Evolutionary conservation across 352 stramenopile genomes (phyloP).

Genomic region (Globisporangium sylvaticum): DNA sequence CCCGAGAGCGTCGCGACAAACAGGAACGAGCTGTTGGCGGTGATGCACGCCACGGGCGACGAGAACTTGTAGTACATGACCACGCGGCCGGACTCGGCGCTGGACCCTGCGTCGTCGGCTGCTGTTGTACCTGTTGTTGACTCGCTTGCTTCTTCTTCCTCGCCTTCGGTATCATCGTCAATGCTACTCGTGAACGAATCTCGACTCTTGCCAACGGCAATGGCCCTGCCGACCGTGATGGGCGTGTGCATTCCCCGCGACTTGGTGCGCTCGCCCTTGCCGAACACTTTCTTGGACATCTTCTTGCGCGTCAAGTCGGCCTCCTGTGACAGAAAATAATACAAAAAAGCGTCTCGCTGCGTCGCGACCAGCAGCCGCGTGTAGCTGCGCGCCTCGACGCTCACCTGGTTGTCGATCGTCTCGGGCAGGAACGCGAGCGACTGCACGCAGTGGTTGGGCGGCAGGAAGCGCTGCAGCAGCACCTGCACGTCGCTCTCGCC

Average conservation of each 20-base stretch:
- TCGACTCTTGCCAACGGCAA: constrained; percentile 19
- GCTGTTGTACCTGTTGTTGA: constrained; percentile 1
- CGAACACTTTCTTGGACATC: constrained; percentile 77
- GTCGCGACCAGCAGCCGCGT: constrained; percentile 69
- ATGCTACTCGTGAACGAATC: constrained; percentile 43
- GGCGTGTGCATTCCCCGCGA: constrained; percentile 38
- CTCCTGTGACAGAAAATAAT: constrained; percentile 76
- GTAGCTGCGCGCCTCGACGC: constrained; percentile 71
- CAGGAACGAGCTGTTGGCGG: constrained; percentile 83
- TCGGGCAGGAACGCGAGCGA: constrained; percentile 74
- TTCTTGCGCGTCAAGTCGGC: constrained; percentile 69
- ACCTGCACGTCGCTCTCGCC: constrained; percentile 58
- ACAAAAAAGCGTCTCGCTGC: constrained; percentile 63
- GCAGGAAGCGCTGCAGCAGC: constrained; percentile 68
- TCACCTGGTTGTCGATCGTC: constrained; percentile 79
- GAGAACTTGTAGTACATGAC: constrained; percentile 86
- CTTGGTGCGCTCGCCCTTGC: constrained; percentile 36
- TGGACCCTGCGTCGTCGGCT: constrained; percentile 13
- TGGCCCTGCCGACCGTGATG: constrained; percentile 33
- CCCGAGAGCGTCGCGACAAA: constrained; percentile 69
- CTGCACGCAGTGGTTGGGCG: constrained; percentile 66
- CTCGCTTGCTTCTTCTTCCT: neutral
- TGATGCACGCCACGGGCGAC: constrained; percentile 53
- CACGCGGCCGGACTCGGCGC: constrained; percentile 53
- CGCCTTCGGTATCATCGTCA: constrained; percentile 8